phyloP scores from a whole-genome alignment of 768 basidiomycete species.

The Lentinula sp. region DNA sequence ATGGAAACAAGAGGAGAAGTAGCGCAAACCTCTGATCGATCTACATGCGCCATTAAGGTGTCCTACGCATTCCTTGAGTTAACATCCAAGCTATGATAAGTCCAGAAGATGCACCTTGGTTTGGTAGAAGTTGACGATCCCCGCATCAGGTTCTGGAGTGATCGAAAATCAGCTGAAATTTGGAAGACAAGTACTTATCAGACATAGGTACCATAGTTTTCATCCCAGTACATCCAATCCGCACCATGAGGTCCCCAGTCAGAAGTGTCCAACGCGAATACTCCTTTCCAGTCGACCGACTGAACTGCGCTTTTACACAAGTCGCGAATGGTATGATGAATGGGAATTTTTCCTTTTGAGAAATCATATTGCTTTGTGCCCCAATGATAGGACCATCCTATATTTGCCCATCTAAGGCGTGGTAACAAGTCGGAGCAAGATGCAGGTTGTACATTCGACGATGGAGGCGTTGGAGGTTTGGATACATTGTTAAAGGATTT shows the following conservation, averaged over 20 bases:
- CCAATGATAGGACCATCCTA: constrained; percentile 98
- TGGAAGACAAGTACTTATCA: not conserved
- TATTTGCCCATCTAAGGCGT: constrained; percentile 92
- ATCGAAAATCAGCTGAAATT: not conserved
- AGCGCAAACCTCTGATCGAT: constrained; percentile 90
- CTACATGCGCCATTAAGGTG: constrained; percentile 96
- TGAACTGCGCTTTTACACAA: constrained; percentile 61
- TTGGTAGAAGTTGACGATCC: constrained; percentile 96
- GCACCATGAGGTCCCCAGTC: constrained; percentile 49
- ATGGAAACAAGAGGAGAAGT: constrained; percentile 91
- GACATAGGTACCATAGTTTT: constrained; percentile 63
- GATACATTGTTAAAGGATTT: constrained; percentile 43
- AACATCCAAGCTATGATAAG: not conserved
- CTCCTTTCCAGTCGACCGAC: constrained; percentile 61
- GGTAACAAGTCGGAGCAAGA: constrained; percentile 52
- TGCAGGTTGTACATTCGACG: constrained; percentile 46
- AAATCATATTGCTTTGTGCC: constrained; percentile 94
- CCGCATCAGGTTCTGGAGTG: constrained; percentile 81
- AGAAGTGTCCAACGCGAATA: constrained; percentile 37
- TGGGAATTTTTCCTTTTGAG: constrained; percentile 54
- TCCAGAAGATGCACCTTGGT: constrained; percentile 37
- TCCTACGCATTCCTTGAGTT: constrained; percentile 39
- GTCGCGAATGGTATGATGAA: constrained; percentile 48
- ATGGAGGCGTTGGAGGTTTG: constrained; percentile 62
- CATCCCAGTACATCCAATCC: constrained; percentile 70